Base-by-base conservation (phyloP, 2,329 filamentous ascomycete species). In the Aspergillus fumigatiaffinis region DNA sequence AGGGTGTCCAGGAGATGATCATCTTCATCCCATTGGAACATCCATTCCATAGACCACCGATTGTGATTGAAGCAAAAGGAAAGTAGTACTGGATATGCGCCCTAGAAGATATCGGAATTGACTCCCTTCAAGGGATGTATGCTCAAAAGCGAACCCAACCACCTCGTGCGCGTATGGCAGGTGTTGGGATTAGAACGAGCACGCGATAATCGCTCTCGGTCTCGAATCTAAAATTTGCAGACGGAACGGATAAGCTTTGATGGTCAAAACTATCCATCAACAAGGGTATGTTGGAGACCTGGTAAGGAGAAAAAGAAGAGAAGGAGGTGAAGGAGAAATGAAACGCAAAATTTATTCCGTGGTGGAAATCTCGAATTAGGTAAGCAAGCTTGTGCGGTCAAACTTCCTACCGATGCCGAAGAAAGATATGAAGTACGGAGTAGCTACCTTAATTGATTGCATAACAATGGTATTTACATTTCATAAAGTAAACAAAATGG, bases 241-340 rank as follows among this genome's bases (percentile, higher is more conserved):
- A 73, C 64, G 69, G 70, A 75, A 76, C 65, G 55, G 60, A 50
- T 38, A 46, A 57, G 52, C 52, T 53, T 56, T 56, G 52, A 55
- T 46, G 51, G 52, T 26, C 56, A 35, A 42, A 21, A 52, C 55
- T 53, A 53, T 71, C 70, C 70, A 71, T 73, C 68, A 63, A 71
- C 75, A 77, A 77, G 75, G 74, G 74, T 76, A 77, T 76, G 68
- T 70, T 73, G 72, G 73, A 74, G 75, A 77, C 75, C 75, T 73
- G 67, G 62, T 59, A 64, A 66, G 61, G 63, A 61, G 55, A 60
- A 63, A 62, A 59, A 61, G 62, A 65, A 64, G 55, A 57, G 56
- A 51, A 64, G 50, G 47, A 47, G 52, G 53, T 50, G 60, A 46
- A 55, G 47, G 54, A 61, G 65, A 64, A 60, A 63, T 60, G 65